These are phyloP conservation scores for Pleomassaria siparia DNA, from an alignment of 2,329 filamentous ascomycete genomes.

Conservation along the genomic window DNA sequence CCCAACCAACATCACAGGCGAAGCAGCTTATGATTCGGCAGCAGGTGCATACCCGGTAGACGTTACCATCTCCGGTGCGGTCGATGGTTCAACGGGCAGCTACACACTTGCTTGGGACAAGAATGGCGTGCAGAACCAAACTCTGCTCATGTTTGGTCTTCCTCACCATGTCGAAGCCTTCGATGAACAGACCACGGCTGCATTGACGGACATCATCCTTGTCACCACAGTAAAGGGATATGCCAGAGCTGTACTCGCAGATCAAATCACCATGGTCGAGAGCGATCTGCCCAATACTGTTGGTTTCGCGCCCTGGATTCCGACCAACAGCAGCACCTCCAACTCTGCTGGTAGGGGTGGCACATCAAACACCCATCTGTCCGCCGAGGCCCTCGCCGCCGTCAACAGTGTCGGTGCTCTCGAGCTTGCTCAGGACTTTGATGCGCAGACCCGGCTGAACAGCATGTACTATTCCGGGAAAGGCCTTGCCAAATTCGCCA, in stretches of 20 bases:
- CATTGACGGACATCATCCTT: slow-evolving; percentile 59
- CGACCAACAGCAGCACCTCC: slow-evolving; percentile 45
- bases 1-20: slow-evolving; percentile 54
- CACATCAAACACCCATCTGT: slow-evolving; percentile 41
- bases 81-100: slow-evolving; percentile 54
- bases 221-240: slow-evolving; percentile 85
- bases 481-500: slow-evolving; percentile 49
- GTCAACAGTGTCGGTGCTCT: slow-evolving; percentile 64
- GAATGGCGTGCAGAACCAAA: slow-evolving; percentile 59
- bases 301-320: slow-evolving; percentile 78
- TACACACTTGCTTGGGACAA: slow-evolving; percentile 77
- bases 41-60: slow-evolving; percentile 74
- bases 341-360: slow-evolving; percentile 42
- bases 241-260: slow-evolving; percentile 64
- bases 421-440: slow-evolving; percentile 78
- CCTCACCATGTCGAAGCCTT: slow-evolving; percentile 86
- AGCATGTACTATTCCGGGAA: slow-evolving; percentile 92
- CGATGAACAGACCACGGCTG: slow-evolving; percentile 55
- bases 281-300: slow-evolving; percentile 67
- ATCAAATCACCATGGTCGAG: slow-evolving; percentile 70
- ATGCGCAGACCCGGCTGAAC: slow-evolving; percentile 71
- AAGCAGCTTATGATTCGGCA: slow-evolving; percentile 73
- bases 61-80: slow-evolving; percentile 54
- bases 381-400: slow-evolving; percentile 54
- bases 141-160: slow-evolving; percentile 82